Percentiles rank a stretch among this genome's conserved stretches.
phyloP scores from a whole-genome alignment of 495 filamentous ascomycete genomes.

The Neurospora sp. region DNA sequence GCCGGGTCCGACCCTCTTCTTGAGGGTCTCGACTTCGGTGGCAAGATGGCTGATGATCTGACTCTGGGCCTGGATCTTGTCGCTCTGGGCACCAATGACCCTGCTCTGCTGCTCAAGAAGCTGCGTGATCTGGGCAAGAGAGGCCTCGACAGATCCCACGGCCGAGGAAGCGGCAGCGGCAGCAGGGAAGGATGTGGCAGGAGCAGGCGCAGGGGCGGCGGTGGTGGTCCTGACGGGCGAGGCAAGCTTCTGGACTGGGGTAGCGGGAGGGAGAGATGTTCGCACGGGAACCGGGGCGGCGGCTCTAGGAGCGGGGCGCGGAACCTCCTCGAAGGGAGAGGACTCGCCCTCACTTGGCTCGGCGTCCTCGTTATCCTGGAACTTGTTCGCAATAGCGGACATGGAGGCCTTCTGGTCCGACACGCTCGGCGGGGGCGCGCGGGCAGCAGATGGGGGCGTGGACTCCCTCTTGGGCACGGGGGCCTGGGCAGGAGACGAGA shows the following conservation, averaged over 20 bases:
- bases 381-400: slow-evolving; percentile 72
- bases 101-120: slow-evolving; percentile 52
- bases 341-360: slow-evolving; percentile 32
- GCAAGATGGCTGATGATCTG: slow-evolving; percentile 55
- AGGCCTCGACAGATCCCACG: slow-evolving; percentile 24
- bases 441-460: slow-evolving; percentile 33
- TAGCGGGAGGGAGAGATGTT: not conserved
- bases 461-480: slow-evolving; percentile 46
- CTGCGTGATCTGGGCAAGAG: slow-evolving; percentile 53
- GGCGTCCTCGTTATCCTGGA: slow-evolving; percentile 60
- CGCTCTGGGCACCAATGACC: slow-evolving; percentile 44
- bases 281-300: slow-evolving; percentile 13
- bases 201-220: slow-evolving; percentile 4
- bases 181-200: slow-evolving; percentile 5
- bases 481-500: slow-evolving; percentile 28
- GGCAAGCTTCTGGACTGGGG: slow-evolving; percentile 3
- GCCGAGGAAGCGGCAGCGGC: not conserved
- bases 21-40: slow-evolving; percentile 59
- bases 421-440: slow-evolving; percentile 51
- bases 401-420: slow-evolving; percentile 80
- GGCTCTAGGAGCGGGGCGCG: slow-evolving; percentile 43
- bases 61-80: slow-evolving; percentile 48
- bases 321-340: slow-evolving; percentile 74
- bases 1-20: slow-evolving; percentile 49
- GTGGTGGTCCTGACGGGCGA: slow-evolving; percentile 9